Evolutionary conservation across 2,329 filamentous ascomycete genomes (phyloP).

Genomic region (Hymenoscyphus fructigenus): DNA sequence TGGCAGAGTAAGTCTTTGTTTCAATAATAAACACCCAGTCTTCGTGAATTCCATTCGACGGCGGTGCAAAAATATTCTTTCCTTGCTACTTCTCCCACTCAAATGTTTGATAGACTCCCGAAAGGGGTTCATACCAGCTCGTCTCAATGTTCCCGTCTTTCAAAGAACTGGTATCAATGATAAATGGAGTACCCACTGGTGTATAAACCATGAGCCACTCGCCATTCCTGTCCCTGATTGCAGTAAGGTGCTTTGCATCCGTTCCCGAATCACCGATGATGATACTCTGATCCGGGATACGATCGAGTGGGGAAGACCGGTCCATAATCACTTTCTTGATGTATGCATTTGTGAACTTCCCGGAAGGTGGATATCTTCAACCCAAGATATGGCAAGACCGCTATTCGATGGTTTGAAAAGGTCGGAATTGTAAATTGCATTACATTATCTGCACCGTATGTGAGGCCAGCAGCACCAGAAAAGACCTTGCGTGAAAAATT

Average conservation of each 20-base stretch:
- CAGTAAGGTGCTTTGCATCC: background rate
- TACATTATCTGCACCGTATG: background rate
- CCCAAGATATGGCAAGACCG: slow-evolving; percentile 1
- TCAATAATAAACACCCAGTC: background rate
- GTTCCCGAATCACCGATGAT: background rate
- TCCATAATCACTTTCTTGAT: slow-evolving; percentile 10
- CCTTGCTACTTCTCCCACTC: background rate
- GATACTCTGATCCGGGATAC: background rate
- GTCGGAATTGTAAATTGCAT: slow-evolving; percentile 5
- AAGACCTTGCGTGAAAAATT: background rate
- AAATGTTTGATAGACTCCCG: background rate
- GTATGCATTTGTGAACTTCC: slow-evolving; percentile 10
- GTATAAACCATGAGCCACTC: background rate
- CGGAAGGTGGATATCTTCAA: slow-evolving; percentile 6
- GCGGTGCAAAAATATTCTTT: background rate
- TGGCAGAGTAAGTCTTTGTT: background rate
- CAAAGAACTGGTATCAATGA: background rate
- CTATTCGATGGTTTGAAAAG: background rate
- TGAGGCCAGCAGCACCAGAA: background rate
- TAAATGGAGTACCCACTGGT: background rate
- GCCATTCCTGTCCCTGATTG: background rate
- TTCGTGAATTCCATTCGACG: background rate
- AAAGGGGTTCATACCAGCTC: background rate
- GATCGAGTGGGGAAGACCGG: background rate
- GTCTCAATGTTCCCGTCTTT: background rate